These are phyloP conservation scores for Tilletia indica DNA, from an alignment of 1,284 basidiomycete species.

Conservation along the genomic window DNA sequence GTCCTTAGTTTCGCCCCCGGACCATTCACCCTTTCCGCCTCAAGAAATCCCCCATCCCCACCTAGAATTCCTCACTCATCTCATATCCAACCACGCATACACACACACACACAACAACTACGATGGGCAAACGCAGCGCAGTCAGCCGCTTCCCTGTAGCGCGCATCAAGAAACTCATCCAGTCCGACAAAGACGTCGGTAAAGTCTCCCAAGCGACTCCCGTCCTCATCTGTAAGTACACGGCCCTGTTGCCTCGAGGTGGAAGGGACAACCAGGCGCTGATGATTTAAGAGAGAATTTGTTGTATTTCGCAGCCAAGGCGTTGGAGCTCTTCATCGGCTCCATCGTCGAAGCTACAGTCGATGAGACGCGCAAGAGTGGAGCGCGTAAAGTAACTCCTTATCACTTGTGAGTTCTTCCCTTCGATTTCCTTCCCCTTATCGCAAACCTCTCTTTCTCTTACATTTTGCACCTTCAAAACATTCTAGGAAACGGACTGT, in stretches of 20 bases:
- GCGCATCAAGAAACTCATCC: conserved; percentile 99
- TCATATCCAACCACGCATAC: not conserved
- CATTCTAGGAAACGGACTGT: conserved; percentile 81
- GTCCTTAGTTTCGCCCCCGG: no score
- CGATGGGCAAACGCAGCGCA: conserved; percentile 49
- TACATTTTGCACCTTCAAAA: conserved; percentile 16
- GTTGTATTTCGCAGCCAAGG: conserved; percentile 70
- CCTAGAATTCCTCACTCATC: not conserved
- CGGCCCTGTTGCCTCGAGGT: not conserved
- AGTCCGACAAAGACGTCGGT: conserved; percentile 98
- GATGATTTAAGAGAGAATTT: no score
- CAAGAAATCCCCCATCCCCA: not conserved
- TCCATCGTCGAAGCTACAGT: conserved; percentile 80
- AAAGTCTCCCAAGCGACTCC: conserved; percentile 98
- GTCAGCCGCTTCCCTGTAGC: conserved; percentile 61
- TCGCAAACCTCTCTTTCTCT: conserved; percentile 16
- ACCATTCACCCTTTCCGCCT: not conserved
- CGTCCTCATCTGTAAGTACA: conserved; percentile 85
- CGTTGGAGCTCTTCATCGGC: conserved; percentile 87
- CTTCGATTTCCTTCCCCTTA: not conserved
- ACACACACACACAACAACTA: no score
- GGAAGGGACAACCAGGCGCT: no score
- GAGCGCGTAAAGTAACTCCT: conserved; percentile 84
- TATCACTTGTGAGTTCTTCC: conserved; percentile 79
- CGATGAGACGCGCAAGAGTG: conserved; percentile 75